Evolutionary conservation across 2,329 filamentous ascomycete genomes (phyloP).

Genomic region (Fusarium anguioides): DNA sequence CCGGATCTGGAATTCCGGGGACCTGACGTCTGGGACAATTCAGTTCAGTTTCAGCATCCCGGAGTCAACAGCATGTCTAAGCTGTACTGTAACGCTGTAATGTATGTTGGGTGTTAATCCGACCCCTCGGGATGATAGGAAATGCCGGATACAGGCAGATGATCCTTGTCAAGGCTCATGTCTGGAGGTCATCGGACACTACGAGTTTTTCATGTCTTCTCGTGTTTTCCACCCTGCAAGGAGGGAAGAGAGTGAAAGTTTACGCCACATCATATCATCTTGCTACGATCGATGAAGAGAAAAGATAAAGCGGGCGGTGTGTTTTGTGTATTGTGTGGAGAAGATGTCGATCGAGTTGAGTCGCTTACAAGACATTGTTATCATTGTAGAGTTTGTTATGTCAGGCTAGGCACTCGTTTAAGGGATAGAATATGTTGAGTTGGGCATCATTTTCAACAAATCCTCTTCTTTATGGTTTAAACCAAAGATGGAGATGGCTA

Average conservation of each 20-base stretch:
- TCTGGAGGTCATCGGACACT: conserved; percentile 43
- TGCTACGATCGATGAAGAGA: conserved; percentile 5
- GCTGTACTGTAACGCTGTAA: conserved; percentile 10
- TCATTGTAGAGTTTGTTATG: conserved; percentile 9
- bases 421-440: conserved; percentile 19
- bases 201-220: conserved; percentile 18
- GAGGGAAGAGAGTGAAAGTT: conserved; percentile 13
- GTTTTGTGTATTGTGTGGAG: not conserved
- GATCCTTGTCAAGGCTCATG: conserved; percentile 26
- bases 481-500: not conserved
- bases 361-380: not conserved
- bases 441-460: conserved; percentile 21
- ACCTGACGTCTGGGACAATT: conserved; percentile 42
- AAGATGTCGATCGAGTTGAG: conserved; percentile 25
- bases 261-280: conserved; percentile 42
- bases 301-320: conserved; percentile 29
- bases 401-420: conserved; percentile 6
- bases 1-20: conserved; percentile 46
- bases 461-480: not conserved
- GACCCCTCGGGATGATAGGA: conserved; percentile 30
- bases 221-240: conserved; percentile 30
- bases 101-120: conserved; percentile 20
- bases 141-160: conserved; percentile 13
- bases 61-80: conserved; percentile 3
- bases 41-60: conserved; percentile 21